phyloP scores from a whole-genome alignment of 2,329 filamentous ascomycete genomes.

The Geosmithia flava region DNA sequence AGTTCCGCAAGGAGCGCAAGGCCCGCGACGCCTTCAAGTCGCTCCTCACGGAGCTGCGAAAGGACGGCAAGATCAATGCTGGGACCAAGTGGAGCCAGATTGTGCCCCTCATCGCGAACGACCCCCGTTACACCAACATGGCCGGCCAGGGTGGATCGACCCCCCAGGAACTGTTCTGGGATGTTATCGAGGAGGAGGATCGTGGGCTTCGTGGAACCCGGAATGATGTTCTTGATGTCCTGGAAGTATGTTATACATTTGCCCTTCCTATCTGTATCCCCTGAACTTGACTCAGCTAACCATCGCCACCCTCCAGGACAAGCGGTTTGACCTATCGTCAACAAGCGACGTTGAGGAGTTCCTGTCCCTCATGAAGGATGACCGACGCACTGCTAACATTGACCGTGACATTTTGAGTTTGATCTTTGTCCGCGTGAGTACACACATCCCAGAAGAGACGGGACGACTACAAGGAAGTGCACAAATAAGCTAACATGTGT shows the following conservation, averaged over 20 bases:
- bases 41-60: constrained; percentile 62
- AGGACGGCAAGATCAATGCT: constrained; percentile 72
- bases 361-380: constrained; percentile 65
- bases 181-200: constrained; percentile 88
- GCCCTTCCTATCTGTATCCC: not conserved
- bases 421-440: constrained; percentile 68
- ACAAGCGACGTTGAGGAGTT: constrained; percentile 88
- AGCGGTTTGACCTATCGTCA: constrained; percentile 79
- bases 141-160: constrained; percentile 74
- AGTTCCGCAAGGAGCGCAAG: constrained; percentile 71
- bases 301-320: constrained; percentile 45
- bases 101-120: constrained; percentile 60
- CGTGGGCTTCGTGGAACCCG: constrained; percentile 67
- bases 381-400: constrained; percentile 81
- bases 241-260: constrained; percentile 52
- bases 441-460: not conserved
- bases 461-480: not conserved
- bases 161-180: constrained; percentile 91
- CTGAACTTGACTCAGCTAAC: not conserved
- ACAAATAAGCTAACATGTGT: not conserved
- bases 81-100: constrained; percentile 84
- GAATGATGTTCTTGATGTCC: constrained; percentile 76
- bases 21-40: constrained; percentile 70
- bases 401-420: constrained; percentile 65
- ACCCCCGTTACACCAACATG: constrained; percentile 73